Percentiles rank a stretch among this genome's conserved stretches.
Conservation (phyloP, 2,329 filamentous ascomycete species). For the Drechslerella dactyloides region DNA sequence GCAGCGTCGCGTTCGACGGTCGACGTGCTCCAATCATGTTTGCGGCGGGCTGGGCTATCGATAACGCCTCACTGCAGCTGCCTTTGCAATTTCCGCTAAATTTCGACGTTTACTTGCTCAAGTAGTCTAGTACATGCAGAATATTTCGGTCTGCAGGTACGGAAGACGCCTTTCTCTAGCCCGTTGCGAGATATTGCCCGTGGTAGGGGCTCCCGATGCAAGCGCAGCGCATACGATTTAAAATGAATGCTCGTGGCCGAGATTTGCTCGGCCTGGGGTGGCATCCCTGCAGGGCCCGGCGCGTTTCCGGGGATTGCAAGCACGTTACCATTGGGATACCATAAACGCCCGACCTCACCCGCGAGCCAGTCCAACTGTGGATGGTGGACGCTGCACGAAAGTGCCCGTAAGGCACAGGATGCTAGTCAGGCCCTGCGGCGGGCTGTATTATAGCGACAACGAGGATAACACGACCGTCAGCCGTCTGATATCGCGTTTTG, state of each 20-base stretch:
- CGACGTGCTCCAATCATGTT: slow-evolving; percentile 32
- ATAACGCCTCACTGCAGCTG: slow-evolving; percentile 42
- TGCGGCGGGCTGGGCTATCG: slow-evolving; percentile 36
- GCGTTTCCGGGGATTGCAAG: slow-evolving; percentile 16
- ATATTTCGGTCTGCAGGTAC: background rate
- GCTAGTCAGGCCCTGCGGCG: slow-evolving; percentile 22
- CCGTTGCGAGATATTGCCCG: slow-evolving; percentile 31
- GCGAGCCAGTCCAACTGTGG: slow-evolving; percentile 24
- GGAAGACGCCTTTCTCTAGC: slow-evolving; percentile 16
- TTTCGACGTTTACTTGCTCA: slow-evolving; percentile 26
- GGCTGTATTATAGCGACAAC: slow-evolving; percentile 47
- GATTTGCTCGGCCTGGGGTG: slow-evolving; percentile 15
- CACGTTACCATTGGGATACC: slow-evolving; percentile 33
- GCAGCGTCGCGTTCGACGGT: slow-evolving; percentile 39
- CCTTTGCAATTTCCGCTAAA: slow-evolving; percentile 49
- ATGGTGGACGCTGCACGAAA: slow-evolving; percentile 26
- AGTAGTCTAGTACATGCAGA: slow-evolving; percentile 2
- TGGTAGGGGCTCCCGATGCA: slow-evolving; percentile 15
- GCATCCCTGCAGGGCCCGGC: slow-evolving; percentile 25
- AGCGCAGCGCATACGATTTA: slow-evolving; percentile 31
- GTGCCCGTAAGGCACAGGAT: slow-evolving; percentile 35
- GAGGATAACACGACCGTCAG: slow-evolving; percentile 37
- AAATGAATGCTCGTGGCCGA: slow-evolving; percentile 32
- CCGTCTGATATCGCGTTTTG: slow-evolving; percentile 17
- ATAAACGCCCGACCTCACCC: slow-evolving; percentile 37